A percentile compares a stretch with the other conserved stretches of the same genome.
phyloP scores from a whole-genome alignment of 768 basidiomycete genomes.

The Leccinum subgranulosum region DNA sequence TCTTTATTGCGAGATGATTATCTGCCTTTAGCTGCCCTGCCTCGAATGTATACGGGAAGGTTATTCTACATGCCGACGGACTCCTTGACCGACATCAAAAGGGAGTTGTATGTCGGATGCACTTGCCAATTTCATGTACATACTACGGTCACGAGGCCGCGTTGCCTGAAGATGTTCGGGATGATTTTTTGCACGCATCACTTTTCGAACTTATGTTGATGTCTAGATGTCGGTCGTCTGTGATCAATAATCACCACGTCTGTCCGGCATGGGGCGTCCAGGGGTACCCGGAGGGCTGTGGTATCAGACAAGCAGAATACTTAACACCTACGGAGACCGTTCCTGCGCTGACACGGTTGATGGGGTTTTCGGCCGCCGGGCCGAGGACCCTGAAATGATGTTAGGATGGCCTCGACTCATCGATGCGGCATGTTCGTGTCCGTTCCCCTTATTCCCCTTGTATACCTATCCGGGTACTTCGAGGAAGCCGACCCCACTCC shows the following conservation, averaged over 20 bases:
- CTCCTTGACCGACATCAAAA: no score
- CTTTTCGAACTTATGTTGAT: not conserved
- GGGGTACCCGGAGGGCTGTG: no score
- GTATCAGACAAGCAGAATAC: not conserved
- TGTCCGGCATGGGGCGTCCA: no score
- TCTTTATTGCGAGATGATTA: no score
- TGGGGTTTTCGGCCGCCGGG: not conserved
- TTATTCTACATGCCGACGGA: no score
- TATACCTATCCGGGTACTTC: not conserved
- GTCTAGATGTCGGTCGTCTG: not conserved
- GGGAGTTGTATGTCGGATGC: not conserved
- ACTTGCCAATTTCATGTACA: not conserved
- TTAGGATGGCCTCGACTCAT: not conserved
- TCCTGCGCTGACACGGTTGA: not conserved
- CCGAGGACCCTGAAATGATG: not conserved
- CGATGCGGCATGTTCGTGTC: no score
- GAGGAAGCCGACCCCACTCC: not conserved
- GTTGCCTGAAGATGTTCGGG: not conserved
- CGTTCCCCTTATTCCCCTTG: not conserved
- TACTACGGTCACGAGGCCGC: not conserved
- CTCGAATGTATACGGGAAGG: no score
- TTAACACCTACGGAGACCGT: not conserved
- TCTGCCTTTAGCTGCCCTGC: no score
- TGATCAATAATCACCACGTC: not conserved
- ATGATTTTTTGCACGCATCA: not conserved